Conservation (phyloP, 805 yeast species). For the Jamesozyma rosinii region DNA sequence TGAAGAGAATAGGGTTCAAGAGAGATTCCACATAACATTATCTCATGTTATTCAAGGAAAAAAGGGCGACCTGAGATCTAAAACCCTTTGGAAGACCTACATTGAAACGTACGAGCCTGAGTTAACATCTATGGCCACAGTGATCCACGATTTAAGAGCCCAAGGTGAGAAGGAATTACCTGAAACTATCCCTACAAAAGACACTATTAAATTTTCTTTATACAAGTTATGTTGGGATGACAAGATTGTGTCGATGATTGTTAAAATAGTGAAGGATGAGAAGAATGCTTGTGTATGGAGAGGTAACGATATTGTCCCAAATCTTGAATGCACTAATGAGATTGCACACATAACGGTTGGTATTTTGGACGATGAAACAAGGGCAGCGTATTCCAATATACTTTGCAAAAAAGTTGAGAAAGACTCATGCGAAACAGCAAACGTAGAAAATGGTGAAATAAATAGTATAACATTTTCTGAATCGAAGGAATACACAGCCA, state of each 20-base stretch:
- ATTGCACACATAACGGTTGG: conserved; percentile 71
- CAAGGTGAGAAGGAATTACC: neutral
- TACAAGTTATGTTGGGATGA: conserved; percentile 42
- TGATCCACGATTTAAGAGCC: neutral
- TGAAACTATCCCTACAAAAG: conserved; percentile 10
- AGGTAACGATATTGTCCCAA: conserved; percentile 6
- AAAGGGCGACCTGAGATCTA: conserved; percentile 21
- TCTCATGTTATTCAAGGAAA: conserved; percentile 38
- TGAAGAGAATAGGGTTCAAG: conserved; percentile 35
- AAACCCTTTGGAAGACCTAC: conserved; percentile 24
- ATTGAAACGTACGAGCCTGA: conserved; percentile 14
- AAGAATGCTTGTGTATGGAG: conserved; percentile 7
- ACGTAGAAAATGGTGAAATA: neutral
- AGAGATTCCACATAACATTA: conserved; percentile 58
- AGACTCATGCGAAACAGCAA: neutral
- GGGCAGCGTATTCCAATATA: conserved; percentile 46
- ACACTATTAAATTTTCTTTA: conserved; percentile 35
- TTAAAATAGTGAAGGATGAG: conserved; percentile 21
- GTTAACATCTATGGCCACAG: neutral
- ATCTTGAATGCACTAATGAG: conserved; percentile 33
- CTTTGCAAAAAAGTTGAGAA: conserved; percentile 21
- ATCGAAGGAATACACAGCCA: neutral
- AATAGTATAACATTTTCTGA: neutral
- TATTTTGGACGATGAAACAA: conserved; percentile 35
- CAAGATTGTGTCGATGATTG: conserved; percentile 46